Evolutionary conservation across 2,329 filamentous ascomycete genomes (phyloP).

Genomic region (Mycosphaerella sp.): DNA sequence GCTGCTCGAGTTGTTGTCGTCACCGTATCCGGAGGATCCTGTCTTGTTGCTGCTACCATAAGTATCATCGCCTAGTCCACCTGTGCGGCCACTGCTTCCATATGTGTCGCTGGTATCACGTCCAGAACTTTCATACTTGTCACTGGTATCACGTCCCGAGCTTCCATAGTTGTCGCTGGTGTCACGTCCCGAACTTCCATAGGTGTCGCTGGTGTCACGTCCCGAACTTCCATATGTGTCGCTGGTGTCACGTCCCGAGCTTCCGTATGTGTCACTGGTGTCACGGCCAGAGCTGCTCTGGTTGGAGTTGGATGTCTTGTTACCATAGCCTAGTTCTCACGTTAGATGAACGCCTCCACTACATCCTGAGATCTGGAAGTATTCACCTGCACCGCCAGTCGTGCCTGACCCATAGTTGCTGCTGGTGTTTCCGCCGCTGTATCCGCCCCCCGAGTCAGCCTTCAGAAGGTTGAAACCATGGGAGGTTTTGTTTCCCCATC

Average conservation of each 20-base stretch:
- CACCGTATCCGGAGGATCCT: not conserved
- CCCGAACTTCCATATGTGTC: not conserved
- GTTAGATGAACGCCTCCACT: not conserved
- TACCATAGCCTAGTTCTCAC: not conserved
- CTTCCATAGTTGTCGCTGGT: not conserved
- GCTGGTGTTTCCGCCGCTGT: constrained; percentile 44
- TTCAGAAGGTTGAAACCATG: constrained; percentile 1
- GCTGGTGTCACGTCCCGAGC: not conserved
- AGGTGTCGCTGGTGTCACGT: not conserved
- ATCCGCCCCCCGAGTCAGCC: constrained; percentile 6
- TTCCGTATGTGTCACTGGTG: not conserved
- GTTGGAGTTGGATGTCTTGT: not conserved
- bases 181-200: not conserved
- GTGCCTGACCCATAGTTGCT: constrained; percentile 8
- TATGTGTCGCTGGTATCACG: not conserved
- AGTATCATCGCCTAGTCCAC: no score
- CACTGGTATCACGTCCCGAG: not conserved
- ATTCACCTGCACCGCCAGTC: constrained; percentile 7
- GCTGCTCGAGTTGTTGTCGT: not conserved
- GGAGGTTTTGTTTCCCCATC: constrained; percentile 8
- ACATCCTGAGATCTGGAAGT: not conserved
- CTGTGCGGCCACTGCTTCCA: not conserved
- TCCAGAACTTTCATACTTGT: not conserved
- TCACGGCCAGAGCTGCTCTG: not conserved
- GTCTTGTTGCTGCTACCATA: not conserved